Evolutionary conservation across 805 yeast genomes (phyloP).

Genomic region (Maudiozyma serrabonitensis): DNA sequence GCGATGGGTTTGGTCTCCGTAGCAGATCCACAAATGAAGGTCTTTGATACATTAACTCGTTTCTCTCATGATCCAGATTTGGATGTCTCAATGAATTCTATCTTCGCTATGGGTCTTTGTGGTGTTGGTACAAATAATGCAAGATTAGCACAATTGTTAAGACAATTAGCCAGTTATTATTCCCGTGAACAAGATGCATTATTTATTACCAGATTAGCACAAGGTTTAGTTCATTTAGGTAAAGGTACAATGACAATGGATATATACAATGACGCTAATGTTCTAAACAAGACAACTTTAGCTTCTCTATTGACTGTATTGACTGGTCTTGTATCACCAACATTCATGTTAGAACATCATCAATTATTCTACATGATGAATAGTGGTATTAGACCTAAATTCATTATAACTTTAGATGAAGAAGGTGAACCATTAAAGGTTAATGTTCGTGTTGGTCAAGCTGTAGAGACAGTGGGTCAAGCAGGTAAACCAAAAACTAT

Average conservation of each 20-base stretch:
- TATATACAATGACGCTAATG: constrained; percentile 84
- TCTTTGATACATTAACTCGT: constrained; percentile 90
- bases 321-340: constrained; percentile 78
- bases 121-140: constrained; percentile 99
- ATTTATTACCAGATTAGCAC: constrained; percentile 89
- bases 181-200: constrained; percentile 81
- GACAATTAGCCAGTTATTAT: constrained; percentile 92
- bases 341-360: constrained; percentile 74
- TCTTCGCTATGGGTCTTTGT: constrained; percentile 93
- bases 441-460: constrained; percentile 96
- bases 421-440: constrained; percentile 86
- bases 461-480: constrained; percentile 97
- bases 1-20: constrained; percentile 96
- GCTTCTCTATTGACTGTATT: constrained; percentile 82
- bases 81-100: constrained; percentile 90
- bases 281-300: constrained; percentile 76
- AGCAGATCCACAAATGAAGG: constrained; percentile 93
- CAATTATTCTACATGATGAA: constrained; percentile 77
- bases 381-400: constrained; percentile 85
- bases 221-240: constrained; percentile 90
- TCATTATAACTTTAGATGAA: constrained; percentile 87
- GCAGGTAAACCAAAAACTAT: constrained; percentile 99
- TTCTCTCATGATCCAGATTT: constrained; percentile 93
- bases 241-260: constrained; percentile 88
- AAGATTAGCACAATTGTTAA: constrained; percentile 85